Percentiles rank a stretch among this genome's conserved stretches.
phyloP scores from a whole-genome alignment of 1,284 basidiomycete genomes.

The Xanthoconium separans region DNA sequence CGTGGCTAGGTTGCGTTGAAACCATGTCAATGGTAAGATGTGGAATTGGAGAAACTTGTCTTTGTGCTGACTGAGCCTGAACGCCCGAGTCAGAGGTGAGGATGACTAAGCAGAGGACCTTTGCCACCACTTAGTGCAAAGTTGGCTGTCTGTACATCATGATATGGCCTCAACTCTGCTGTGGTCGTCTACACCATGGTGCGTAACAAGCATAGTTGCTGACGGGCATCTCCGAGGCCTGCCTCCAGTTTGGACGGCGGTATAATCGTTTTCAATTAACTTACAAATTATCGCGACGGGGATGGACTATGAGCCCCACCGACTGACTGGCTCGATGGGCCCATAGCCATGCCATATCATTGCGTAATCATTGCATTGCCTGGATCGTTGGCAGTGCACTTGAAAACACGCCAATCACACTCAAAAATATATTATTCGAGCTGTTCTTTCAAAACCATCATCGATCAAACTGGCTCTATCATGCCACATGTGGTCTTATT shows the following conservation, averaged over 20 bases:
- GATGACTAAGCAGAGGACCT: slow-evolving; percentile 26
- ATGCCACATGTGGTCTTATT: slow-evolving; percentile 2
- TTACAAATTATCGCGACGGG: not conserved
- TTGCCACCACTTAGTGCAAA: not conserved
- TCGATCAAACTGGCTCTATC: not conserved
- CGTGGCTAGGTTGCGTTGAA: slow-evolving; percentile 36
- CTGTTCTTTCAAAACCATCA: not conserved
- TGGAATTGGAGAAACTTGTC: slow-evolving; percentile 9
- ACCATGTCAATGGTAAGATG: slow-evolving; percentile 23
- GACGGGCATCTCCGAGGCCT: not conserved
- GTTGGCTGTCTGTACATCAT: too few relatives aligned
- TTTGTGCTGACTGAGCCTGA: slow-evolving; percentile 9
- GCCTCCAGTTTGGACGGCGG: not conserved
- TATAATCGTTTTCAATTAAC: not conserved
- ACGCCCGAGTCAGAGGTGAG: not conserved
- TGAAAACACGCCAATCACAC: not conserved
- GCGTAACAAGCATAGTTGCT: slow-evolving; percentile 5
- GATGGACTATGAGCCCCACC: not conserved
- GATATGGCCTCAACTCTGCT: too few relatives aligned
- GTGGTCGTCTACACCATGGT: too few relatives aligned
- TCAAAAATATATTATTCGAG: not conserved
- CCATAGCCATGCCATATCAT: not conserved
- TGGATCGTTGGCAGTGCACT: not conserved
- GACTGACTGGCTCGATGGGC: not conserved
- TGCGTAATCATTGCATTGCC: not conserved